Percentiles rank a stretch among this genome's conserved stretches.
phyloP scores from a whole-genome alignment of 805 yeast species.

The Debaryomyces prosopidis region DNA sequence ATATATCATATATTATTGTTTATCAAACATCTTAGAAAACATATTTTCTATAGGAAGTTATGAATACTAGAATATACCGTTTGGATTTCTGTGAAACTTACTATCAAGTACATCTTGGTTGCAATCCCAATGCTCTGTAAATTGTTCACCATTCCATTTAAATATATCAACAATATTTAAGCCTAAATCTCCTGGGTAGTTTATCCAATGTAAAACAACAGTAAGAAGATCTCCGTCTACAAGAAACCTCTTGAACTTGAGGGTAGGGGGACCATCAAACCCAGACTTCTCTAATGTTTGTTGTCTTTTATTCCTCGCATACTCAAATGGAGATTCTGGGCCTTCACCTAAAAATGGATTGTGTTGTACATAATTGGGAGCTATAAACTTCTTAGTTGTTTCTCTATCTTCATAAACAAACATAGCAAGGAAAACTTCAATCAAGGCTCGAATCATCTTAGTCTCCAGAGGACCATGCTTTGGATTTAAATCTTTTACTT shows the following conservation, averaged over 20 bases:
- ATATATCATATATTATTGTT: too few species aligned
- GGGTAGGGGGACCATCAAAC: too few species aligned
- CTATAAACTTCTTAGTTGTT: background rate
- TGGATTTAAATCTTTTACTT: conserved; percentile 1
- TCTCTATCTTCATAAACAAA: background rate
- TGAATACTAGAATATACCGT: too few species aligned
- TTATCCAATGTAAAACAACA: too few species aligned
- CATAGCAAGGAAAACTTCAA: conserved; percentile 1
- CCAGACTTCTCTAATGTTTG: background rate
- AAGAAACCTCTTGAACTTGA: too few species aligned
- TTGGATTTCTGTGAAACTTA: too few species aligned
- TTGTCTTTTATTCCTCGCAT: background rate
- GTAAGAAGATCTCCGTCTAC: too few species aligned
- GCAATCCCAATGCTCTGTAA: conserved; percentile 1
- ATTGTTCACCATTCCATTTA: conserved; percentile 1
- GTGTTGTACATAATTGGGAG: conserved; percentile 1
- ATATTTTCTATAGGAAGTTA: too few species aligned
- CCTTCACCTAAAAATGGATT: conserved; percentile 1
- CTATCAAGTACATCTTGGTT: conserved; percentile 2
- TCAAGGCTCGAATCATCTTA: too few species aligned
- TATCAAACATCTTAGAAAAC: too few species aligned
- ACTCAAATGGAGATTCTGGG: background rate
- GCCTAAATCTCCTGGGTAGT: background rate
- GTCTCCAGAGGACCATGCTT: too few species aligned
- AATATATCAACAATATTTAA: background rate